phyloP scores from a whole-genome alignment of 805 yeast genomes.

The Ogataea nitratoaversa region DNA sequence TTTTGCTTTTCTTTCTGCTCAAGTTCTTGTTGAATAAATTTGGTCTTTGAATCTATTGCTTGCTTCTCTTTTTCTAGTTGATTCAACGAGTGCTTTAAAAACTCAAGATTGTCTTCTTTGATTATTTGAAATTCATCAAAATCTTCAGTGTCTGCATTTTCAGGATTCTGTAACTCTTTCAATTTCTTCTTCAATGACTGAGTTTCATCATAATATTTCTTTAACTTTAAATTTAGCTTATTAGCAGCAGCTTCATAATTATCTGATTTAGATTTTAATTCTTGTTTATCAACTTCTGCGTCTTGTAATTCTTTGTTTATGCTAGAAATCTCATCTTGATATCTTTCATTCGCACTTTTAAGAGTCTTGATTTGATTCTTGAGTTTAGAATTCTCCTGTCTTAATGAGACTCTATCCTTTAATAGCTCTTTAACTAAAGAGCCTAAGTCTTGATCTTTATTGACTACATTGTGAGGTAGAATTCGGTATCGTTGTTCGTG shows the following conservation, averaged over 20 bases:
- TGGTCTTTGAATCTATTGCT: background rate
- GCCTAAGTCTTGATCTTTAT: background rate
- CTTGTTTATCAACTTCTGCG: background rate
- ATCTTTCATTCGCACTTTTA: slow-evolving; percentile 5
- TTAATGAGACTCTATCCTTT: slow-evolving; percentile 4
- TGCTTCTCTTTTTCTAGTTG: background rate
- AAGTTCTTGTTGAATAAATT: background rate
- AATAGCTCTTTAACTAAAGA: slow-evolving; percentile 12
- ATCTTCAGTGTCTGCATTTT: background rate
- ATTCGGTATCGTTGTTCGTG: background rate
- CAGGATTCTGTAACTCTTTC: background rate
- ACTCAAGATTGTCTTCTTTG: background rate
- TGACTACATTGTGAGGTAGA: background rate
- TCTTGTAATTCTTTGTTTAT: background rate
- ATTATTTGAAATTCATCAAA: background rate
- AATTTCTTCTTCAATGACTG: slow-evolving; percentile 9
- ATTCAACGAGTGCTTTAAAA: background rate
- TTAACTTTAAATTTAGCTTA: slow-evolving; percentile 13
- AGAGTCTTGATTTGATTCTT: background rate
- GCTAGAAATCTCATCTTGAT: background rate
- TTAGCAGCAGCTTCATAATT: slow-evolving; percentile 6
- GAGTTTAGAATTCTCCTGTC: background rate
- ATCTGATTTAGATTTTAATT: background rate
- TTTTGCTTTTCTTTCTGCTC: background rate
- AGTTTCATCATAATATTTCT: slow-evolving; percentile 15